These are phyloP conservation scores for Lichina pygmaea DNA, from an alignment of 495 filamentous ascomycete species.

Conservation along the genomic window DNA sequence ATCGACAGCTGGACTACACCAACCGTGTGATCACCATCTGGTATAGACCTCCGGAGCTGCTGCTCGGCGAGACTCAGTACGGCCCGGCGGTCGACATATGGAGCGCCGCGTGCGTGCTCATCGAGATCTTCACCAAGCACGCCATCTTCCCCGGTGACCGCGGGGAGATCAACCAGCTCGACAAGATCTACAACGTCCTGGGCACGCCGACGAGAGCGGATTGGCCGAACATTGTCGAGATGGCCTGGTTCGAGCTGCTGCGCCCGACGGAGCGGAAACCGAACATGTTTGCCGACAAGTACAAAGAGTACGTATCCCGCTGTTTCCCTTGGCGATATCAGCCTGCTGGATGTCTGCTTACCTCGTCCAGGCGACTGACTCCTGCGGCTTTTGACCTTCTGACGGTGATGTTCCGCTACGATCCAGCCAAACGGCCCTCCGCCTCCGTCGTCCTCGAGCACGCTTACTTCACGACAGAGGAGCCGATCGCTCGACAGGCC, in stretches of 20 bases:
- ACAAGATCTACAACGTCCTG: slow-evolving; percentile 81
- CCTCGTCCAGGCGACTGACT: slow-evolving; percentile 20
- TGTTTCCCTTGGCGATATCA: neutral
- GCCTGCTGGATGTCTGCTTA: neutral
- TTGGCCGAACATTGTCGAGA: slow-evolving; percentile 71
- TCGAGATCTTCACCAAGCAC: slow-evolving; percentile 87
- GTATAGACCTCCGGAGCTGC: slow-evolving; percentile 83
- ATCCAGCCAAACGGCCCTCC: slow-evolving; percentile 61
- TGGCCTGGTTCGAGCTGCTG: slow-evolving; percentile 89
- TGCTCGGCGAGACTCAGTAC: slow-evolving; percentile 85
- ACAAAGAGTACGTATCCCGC: slow-evolving; percentile 22
- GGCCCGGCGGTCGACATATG: slow-evolving; percentile 90
- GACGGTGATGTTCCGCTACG: slow-evolving; percentile 56
- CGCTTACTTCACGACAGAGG: slow-evolving; percentile 66
- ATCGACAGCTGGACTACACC: slow-evolving; percentile 81
- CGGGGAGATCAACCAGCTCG: slow-evolving; percentile 79
- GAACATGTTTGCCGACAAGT: slow-evolving; percentile 65
- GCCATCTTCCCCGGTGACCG: slow-evolving; percentile 93
- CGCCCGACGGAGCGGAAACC: slow-evolving; percentile 43
- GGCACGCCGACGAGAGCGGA: slow-evolving; percentile 64
- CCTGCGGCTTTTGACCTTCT: slow-evolving; percentile 65
- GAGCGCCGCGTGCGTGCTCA: slow-evolving; percentile 88
- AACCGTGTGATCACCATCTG: slow-evolving; percentile 97
- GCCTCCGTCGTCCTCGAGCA: slow-evolving; percentile 72
- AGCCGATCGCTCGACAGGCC: slow-evolving; percentile 52